A percentile compares a stretch with the other conserved stretches of the same genome.
These are phyloP conservation scores for Backusella mclennaniae DNA, from an alignment of 192 early-diverging fungal genomes.

Conservation along the genomic window DNA sequence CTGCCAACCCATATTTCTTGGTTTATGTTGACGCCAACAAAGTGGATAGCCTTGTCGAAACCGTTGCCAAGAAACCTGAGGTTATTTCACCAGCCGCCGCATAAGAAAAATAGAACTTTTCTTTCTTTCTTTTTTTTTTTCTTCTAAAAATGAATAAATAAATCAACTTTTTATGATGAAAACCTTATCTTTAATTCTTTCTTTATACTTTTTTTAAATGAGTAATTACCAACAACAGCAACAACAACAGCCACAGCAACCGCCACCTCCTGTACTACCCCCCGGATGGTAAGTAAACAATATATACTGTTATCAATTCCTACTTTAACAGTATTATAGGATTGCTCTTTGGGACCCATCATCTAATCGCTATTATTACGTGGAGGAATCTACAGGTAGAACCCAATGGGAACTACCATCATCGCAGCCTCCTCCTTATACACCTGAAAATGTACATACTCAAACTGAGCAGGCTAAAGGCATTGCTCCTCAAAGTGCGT, in stretches of 20 bases:
- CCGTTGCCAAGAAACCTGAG: conserved; percentile 11
- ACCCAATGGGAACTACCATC: conserved; percentile 28
- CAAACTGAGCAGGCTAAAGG: not conserved
- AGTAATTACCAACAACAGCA: not conserved
- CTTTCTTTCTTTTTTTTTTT: not conserved
- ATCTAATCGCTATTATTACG: conserved; percentile 20
- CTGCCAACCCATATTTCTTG: conserved; percentile 71
- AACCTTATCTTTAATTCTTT: conserved; percentile 5
- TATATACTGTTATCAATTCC: not conserved
- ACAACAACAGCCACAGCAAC: not conserved
- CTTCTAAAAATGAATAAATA: not conserved
- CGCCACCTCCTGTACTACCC: conserved; percentile 15
- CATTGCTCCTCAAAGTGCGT: not conserved
- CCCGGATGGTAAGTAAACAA: conserved; percentile 22
- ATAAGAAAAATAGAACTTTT: not conserved
- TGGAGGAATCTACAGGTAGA: conserved; percentile 10
- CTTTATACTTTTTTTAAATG: not conserved
- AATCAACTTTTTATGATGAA: not conserved
- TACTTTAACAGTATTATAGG: not conserved
- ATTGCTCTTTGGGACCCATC: conserved; percentile 22
- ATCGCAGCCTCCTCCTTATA: not conserved
- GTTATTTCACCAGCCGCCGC: not conserved
- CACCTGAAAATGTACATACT: not conserved
- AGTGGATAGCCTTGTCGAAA: conserved; percentile 10
- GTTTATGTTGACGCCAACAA: conserved; percentile 54